Percentiles rank a stretch among this genome's conserved stretches.
Conservation (phyloP, 1,284 basidiomycete species). For the Vanrija sp. region DNA sequence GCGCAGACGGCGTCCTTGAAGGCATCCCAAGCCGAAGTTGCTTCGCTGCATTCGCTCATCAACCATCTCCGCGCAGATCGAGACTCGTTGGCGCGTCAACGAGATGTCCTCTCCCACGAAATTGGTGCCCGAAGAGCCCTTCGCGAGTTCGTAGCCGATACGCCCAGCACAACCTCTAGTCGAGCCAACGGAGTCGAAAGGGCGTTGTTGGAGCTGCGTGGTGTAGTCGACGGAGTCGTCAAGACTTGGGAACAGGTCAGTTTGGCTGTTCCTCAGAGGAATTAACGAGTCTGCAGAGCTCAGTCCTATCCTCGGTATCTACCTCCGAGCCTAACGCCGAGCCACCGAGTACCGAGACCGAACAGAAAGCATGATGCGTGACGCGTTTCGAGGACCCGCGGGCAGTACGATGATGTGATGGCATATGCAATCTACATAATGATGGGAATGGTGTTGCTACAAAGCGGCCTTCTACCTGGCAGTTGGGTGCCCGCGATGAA, state of each 20-base stretch:
- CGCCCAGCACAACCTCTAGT: neutral
- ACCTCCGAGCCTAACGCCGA: too few species aligned
- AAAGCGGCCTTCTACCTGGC: too few species aligned
- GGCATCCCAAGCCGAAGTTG: constrained; percentile 24
- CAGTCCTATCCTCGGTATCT: too few species aligned
- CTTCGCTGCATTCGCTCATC: constrained; percentile 27
- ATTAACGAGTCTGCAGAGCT: too few species aligned
- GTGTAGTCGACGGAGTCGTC: constrained; percentile 39
- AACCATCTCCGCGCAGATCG: constrained; percentile 28
- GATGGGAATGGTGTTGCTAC: too few species aligned
- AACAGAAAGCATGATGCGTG: too few species aligned
- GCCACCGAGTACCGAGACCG: too few species aligned
- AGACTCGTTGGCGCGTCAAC: constrained; percentile 25
- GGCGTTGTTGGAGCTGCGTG: constrained; percentile 37
- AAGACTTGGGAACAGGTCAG: constrained; percentile 39
- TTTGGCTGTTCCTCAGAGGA: neutral
- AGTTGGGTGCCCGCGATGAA: too few species aligned
- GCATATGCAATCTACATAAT: too few species aligned
- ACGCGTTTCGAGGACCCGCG: too few species aligned
- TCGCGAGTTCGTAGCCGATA: constrained; percentile 7
- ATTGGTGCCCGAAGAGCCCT: constrained; percentile 23
- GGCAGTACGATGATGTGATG: too few species aligned
- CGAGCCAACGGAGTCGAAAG: constrained; percentile 28
- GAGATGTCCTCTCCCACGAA: constrained; percentile 26
- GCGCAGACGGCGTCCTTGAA: constrained; percentile 3